These are phyloP conservation scores for Tylopilus intermedius DNA, from an alignment of 768 basidiomycete genomes.

Conservation along the genomic window DNA sequence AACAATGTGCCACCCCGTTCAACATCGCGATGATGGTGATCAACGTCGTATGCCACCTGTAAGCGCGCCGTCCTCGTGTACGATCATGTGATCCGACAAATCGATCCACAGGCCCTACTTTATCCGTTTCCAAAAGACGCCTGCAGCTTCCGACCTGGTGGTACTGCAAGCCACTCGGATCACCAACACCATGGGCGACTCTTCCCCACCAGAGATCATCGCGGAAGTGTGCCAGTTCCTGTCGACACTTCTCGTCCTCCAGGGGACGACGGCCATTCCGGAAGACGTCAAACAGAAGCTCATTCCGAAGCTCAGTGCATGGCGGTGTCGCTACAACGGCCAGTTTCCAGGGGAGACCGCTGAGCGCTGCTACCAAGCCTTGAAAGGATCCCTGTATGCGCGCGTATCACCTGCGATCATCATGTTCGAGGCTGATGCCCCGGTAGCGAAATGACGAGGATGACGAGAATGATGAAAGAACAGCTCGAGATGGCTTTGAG, in stretches of 20 bases:
- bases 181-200: conserved; percentile 14
- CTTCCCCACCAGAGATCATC: conserved; percentile 19
- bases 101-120: conserved; percentile 35
- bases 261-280: conserved; percentile 31
- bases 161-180: conserved; percentile 36
- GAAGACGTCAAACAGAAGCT: conserved; percentile 31
- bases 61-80: not conserved
- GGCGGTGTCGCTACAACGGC: conserved; percentile 28
- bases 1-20: conserved; percentile 18
- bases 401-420: not conserved
- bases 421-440: not conserved
- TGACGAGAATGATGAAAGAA: conserved; percentile 27
- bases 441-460: conserved; percentile 25
- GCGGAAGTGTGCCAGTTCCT: conserved; percentile 38
- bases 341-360: conserved; percentile 32
- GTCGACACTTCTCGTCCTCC: conserved; percentile 36
- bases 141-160: conserved; percentile 31
- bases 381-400: conserved; percentile 30
- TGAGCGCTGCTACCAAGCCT: conserved; percentile 32
- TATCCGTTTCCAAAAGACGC: conserved; percentile 33
- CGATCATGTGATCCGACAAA: not conserved
- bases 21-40: conserved; percentile 28
- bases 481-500: conserved; percentile 29
- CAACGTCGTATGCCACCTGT: conserved; percentile 24
- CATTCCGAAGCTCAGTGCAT: conserved; percentile 31